phyloP scores from a whole-genome alignment of 768 basidiomycete species.

The Boletus reticuloceps region DNA sequence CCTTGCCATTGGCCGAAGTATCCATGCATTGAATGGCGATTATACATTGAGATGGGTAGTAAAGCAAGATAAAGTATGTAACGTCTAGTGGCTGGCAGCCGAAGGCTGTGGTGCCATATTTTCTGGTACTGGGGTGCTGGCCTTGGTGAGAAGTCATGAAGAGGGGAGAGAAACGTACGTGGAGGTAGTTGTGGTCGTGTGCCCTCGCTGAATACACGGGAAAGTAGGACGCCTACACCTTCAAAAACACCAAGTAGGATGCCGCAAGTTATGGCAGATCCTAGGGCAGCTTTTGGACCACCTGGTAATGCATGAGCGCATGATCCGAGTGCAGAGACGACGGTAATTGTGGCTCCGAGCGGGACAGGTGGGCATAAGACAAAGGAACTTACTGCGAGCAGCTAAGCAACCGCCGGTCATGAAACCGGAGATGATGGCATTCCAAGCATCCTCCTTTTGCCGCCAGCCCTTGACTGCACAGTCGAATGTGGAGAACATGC shows the following conservation, averaged over 20 bases:
- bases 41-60: constrained; percentile 38
- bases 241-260: constrained; percentile 93
- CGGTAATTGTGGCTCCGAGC: background rate
- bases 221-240: constrained; percentile 91
- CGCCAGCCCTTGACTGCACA: constrained; percentile 96
- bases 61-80: constrained; percentile 30
- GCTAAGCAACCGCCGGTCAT: constrained; percentile 97
- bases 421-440: constrained; percentile 97
- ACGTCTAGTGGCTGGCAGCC: constrained; percentile 50
- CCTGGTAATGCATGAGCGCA: constrained; percentile 45
- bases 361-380: background rate
- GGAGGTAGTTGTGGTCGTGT: constrained; percentile 79
- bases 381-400: constrained; percentile 71
- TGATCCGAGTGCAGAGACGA: background rate
- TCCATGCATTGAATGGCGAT: constrained; percentile 35
- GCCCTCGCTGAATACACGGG: constrained; percentile 82
- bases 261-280: constrained; percentile 94
- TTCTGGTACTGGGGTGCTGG: constrained; percentile 44
- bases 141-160: constrained; percentile 5
- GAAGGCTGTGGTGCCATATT: constrained; percentile 51
- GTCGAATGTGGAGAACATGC: constrained; percentile 98
- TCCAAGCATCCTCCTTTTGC: constrained; percentile 99
- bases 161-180: constrained; percentile 45
- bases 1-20: constrained; percentile 26
- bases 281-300: constrained; percentile 87